phyloP scores from a whole-genome alignment of 2,329 filamentous ascomycete genomes.

The Pseudogymnoascus sp. region DNA sequence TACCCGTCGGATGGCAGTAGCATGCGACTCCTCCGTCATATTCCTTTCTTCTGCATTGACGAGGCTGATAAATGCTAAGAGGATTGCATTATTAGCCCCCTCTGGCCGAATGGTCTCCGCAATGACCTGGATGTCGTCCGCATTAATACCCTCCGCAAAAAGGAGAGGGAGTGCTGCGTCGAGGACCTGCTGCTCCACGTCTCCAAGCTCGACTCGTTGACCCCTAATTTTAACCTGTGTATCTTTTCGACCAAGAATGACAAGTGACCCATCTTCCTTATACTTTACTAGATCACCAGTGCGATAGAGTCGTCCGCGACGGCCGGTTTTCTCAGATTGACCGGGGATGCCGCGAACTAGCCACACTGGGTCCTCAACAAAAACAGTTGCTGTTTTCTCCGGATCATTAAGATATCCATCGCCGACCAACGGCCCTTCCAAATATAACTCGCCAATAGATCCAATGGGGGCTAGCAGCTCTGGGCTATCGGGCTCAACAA shows the following conservation, averaged over 20 bases:
- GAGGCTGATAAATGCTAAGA: background rate
- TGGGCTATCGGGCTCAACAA: conserved; percentile 4
- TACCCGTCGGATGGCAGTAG: background rate
- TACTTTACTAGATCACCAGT: conserved; percentile 51
- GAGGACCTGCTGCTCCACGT: conserved; percentile 12
- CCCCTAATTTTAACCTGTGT: conserved; percentile 46
- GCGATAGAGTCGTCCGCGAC: conserved; percentile 39
- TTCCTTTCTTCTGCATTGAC: background rate
- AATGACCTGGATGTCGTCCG: background rate
- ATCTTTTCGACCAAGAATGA: conserved; percentile 52
- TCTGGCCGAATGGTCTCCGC: background rate
- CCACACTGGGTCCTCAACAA: conserved; percentile 33
- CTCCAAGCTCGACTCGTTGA: conserved; percentile 17
- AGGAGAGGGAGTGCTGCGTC: background rate
- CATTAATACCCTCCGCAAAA: background rate
- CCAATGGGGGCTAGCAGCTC: background rate
- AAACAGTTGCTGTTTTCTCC: conserved; percentile 46
- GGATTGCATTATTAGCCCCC: background rate
- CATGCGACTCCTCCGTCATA: conserved; percentile 7
- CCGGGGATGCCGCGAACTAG: conserved; percentile 14
- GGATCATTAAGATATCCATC: conserved; percentile 49
- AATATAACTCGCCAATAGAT: conserved; percentile 3
- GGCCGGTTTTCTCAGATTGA: background rate
- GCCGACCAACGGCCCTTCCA: conserved; percentile 44
- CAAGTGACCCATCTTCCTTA: conserved; percentile 39